Conservation (phyloP, 1,139 yeast genomes). For the Blastobotrys persicus region DNA sequence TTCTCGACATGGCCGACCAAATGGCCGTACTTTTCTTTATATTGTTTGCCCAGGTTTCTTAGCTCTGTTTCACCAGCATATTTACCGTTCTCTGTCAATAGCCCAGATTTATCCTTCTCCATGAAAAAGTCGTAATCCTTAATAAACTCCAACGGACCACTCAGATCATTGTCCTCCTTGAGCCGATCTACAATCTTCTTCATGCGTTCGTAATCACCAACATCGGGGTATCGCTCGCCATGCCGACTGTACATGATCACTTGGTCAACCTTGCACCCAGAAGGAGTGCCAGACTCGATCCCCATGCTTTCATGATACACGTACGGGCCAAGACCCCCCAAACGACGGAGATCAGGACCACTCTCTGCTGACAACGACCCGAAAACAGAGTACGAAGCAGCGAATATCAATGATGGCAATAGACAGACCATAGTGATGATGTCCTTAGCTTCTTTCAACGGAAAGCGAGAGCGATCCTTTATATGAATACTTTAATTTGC, state of each 20-base stretch:
- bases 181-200: constrained; percentile 26
- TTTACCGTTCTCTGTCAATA: constrained; percentile 19
- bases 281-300: constrained; percentile 46
- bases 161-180: constrained; percentile 16
- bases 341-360: neutral
- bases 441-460: too few relatives aligned
- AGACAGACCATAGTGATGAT: neutral
- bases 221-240: constrained; percentile 66
- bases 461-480: neutral
- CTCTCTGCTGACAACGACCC: neutral
- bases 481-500: neutral
- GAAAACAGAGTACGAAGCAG: neutral
- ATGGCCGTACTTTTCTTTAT: neutral
- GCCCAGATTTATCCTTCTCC: constrained; percentile 13
- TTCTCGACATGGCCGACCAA: constrained; percentile 4
- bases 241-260: constrained; percentile 66
- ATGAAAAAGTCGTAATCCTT: constrained; percentile 17
- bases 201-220: constrained; percentile 23
- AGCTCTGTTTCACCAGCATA: constrained; percentile 3
- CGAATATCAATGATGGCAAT: neutral
- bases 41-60: neutral
- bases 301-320: constrained; percentile 30
- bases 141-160: constrained; percentile 18
- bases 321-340: constrained; percentile 17
- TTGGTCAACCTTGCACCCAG: constrained; percentile 55